Conservation (phyloP, 352 stramenopile genomes). For the Globisporangium cederbergense region DNA sequence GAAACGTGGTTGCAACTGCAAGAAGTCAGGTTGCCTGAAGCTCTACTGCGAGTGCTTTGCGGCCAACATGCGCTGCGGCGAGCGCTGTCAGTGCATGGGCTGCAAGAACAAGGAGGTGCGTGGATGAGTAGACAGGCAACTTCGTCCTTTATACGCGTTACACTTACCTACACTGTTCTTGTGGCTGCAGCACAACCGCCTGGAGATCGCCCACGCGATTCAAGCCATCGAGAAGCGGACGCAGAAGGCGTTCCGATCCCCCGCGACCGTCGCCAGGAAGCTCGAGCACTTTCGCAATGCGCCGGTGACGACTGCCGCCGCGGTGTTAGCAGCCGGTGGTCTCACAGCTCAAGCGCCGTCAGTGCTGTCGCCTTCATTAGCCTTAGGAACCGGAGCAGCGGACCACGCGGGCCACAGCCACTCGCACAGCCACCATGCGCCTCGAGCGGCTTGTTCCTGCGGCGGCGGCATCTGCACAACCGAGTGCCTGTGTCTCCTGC, state of each 20-base stretch:
- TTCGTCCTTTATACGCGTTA: not conserved
- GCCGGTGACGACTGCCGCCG: not conserved
- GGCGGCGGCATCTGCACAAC: constrained; percentile 33
- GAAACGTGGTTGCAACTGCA: constrained; percentile 91
- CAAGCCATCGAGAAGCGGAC: constrained; percentile 50
- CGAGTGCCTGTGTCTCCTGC: constrained; percentile 41
- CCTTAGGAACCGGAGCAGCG: not conserved
- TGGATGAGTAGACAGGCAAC: not conserved
- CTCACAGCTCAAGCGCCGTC: not conserved
- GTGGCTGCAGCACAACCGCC: constrained; percentile 33
- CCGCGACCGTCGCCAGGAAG: constrained; percentile 22
- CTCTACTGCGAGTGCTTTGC: constrained; percentile 88
- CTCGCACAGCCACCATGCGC: constrained; percentile 8
- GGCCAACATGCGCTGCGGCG: constrained; percentile 40
- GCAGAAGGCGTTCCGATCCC: constrained; percentile 44
- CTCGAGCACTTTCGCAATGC: constrained; percentile 20
- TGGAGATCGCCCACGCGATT: constrained; percentile 54
- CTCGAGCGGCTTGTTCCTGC: constrained; percentile 31
- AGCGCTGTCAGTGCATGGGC: constrained; percentile 68
- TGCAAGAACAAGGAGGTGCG: constrained; percentile 68
- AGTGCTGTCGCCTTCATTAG: not conserved
- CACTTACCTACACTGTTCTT: not conserved
- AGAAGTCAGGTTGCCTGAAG: constrained; percentile 96
- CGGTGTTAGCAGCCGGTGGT: not conserved
- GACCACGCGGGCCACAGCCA: not conserved